These are phyloP conservation scores for Blepharisma undulans DNA, from an alignment of 169 alveolate species.

Conservation along the genomic window DNA sequence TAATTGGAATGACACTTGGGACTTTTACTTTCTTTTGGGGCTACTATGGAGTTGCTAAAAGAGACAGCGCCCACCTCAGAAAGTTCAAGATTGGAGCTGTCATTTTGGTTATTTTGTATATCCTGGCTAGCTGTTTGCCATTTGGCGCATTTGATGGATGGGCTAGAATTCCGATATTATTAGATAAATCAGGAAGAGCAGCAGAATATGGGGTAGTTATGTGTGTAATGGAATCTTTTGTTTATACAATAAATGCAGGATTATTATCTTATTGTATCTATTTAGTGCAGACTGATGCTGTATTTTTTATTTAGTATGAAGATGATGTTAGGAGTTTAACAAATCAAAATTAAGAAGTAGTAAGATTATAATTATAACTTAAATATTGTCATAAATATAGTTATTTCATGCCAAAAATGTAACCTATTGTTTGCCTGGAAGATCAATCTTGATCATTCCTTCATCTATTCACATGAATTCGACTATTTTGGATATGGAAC, in stretches of 20 bases:
- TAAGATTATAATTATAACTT: neutral
- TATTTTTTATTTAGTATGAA: slow-evolving; percentile 17
- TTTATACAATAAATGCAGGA: neutral
- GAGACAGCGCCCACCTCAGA: neutral
- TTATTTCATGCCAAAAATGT: neutral
- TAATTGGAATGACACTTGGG: neutral
- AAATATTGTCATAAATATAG: neutral
- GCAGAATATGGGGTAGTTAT: slow-evolving; percentile 10
- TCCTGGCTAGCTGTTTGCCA: neutral
- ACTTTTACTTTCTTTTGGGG: slow-evolving; percentile 25
- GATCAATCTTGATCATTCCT: neutral
- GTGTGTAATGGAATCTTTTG: slow-evolving; percentile 12
- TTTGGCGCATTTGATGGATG: slow-evolving; percentile 31
- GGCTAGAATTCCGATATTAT: neutral
- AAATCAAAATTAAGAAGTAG: neutral
- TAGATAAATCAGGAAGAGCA: neutral
- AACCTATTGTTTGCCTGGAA: neutral
- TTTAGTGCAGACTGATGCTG: slow-evolving; percentile 16
- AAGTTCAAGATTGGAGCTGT: slow-evolving; percentile 11
- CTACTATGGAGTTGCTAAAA: slow-evolving; percentile 31
- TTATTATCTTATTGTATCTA: neutral
- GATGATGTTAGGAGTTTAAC: neutral
- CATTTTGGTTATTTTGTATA: neutral
- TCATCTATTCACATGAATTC: neutral
- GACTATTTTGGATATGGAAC: neutral